Conservation (phyloP, 1,139 yeast species). For the Trichomonascaceae sp. region DNA sequence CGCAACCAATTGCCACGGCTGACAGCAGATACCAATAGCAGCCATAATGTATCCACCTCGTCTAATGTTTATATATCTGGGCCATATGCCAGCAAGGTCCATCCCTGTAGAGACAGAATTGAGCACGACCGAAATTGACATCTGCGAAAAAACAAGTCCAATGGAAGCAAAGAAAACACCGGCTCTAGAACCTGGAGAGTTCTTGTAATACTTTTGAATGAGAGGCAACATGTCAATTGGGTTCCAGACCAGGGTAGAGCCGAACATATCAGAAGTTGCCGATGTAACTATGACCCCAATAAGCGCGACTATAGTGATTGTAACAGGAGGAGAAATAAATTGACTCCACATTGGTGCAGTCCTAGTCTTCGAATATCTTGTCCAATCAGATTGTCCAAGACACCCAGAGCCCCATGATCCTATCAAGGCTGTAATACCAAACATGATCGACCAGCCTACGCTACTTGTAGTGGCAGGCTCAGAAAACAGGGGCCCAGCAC, state of each 20-base stretch:
- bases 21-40: constrained; percentile 39
- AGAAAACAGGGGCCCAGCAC: constrained; percentile 17
- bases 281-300: constrained; percentile 24
- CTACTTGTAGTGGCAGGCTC: constrained; percentile 15
- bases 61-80: constrained; percentile 44
- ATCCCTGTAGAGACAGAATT: constrained; percentile 49
- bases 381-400: constrained; percentile 33
- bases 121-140: constrained; percentile 43
- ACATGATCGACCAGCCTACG: constrained; percentile 18
- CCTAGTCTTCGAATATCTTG: constrained; percentile 27
- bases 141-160: constrained; percentile 41
- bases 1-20: constrained; percentile 46
- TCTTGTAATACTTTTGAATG: constrained; percentile 11
- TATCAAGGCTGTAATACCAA: constrained; percentile 16
- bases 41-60: constrained; percentile 47
- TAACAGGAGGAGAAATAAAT: constrained; percentile 18
- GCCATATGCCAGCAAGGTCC: constrained; percentile 44
- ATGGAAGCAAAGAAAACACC: constrained; percentile 43
- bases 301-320: constrained; percentile 24
- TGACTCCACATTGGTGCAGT: constrained; percentile 20
- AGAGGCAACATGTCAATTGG: constrained; percentile 10
- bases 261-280: constrained; percentile 21
- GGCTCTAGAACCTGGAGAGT: constrained; percentile 11
- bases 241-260: constrained; percentile 20
- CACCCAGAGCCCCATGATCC: constrained; percentile 28